A percentile compares a stretch with the other conserved stretches of the same genome.
phyloP scores from a whole-genome alignment of 2,329 filamentous ascomycete genomes.

The Botrytis squamosa region DNA sequence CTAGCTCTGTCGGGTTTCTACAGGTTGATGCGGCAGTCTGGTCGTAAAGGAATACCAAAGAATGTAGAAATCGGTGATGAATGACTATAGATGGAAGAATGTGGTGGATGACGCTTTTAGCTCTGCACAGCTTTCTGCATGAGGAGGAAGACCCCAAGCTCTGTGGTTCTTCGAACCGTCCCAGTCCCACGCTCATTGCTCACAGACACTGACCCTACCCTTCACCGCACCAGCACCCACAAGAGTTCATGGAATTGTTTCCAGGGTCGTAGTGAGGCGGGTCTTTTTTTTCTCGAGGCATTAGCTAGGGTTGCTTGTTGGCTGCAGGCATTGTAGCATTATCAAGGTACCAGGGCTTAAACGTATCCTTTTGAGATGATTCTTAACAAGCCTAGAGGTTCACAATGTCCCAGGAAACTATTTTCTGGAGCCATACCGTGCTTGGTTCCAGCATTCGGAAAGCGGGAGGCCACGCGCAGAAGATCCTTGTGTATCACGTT shows the following conservation, averaged over 20 bases:
- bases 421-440: constrained; percentile 22
- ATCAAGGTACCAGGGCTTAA: constrained; percentile 23
- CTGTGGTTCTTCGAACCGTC: constrained; percentile 26
- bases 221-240: constrained; percentile 28
- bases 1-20: constrained; percentile 6
- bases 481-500: constrained; percentile 33
- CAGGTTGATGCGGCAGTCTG: constrained; percentile 19
- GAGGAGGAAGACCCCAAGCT: constrained; percentile 22
- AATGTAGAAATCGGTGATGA: constrained; percentile 20
- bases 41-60: constrained; percentile 11
- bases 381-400: constrained; percentile 13
- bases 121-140: constrained; percentile 29
- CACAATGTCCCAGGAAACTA: constrained; percentile 26
- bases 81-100: constrained; percentile 25
- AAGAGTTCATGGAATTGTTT: constrained; percentile 27
- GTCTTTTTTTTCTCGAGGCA: constrained; percentile 27
- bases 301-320: constrained; percentile 29
- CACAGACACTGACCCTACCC: constrained; percentile 32
- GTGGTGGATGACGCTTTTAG: constrained; percentile 34
- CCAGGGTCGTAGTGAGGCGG: constrained; percentile 31
- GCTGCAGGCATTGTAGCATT: constrained; percentile 25
- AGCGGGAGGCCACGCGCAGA: constrained; percentile 31
- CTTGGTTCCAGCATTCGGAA: constrained; percentile 29
- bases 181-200: constrained; percentile 33
- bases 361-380: constrained; percentile 16